Percentiles rank a stretch among this genome's conserved stretches.
Evolutionary conservation across 83 land plant genomes (phyloP).

Genomic region (Picea abies): DNA sequence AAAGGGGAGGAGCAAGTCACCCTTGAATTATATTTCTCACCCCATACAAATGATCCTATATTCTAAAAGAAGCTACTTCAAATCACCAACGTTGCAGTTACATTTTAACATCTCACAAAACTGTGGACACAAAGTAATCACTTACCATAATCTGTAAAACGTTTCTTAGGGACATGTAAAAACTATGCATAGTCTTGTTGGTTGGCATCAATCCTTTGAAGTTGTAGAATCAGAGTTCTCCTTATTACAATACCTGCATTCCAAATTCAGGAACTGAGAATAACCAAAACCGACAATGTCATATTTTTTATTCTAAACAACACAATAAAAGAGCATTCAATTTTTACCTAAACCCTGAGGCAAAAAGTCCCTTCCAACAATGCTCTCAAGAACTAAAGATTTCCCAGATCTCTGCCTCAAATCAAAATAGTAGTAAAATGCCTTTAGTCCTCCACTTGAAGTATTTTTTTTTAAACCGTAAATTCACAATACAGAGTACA

Average conservation of each 20-base stretch:
- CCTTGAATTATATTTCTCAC: background rate
- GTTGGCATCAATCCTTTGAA: too few species aligned
- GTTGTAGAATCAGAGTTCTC: conserved; percentile 20
- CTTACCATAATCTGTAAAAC: too few species aligned
- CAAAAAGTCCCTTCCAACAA: conserved; percentile 84
- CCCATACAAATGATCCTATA: background rate
- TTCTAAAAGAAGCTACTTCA: background rate
- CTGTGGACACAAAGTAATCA: background rate
- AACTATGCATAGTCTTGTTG: too few species aligned
- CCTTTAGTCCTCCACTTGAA: too few species aligned
- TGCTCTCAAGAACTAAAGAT: conserved; percentile 77
- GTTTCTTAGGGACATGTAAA: background rate
- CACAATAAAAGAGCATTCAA: conserved; percentile 11
- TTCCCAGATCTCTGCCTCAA: conserved; percentile 80
- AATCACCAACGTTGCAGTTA: background rate
- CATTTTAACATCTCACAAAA: background rate
- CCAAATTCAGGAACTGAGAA: background rate
- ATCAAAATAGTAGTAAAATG: background rate
- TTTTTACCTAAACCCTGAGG: conserved; percentile 78
- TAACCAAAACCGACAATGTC: background rate
- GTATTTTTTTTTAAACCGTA: too few species aligned
- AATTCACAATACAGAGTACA: too few species aligned
- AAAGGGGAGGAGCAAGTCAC: background rate
- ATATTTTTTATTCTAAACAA: background rate
- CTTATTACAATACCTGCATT: conserved; percentile 42